These are phyloP conservation scores for Apodospora peruviana DNA, from an alignment of 495 filamentous ascomycete genomes.

Conservation along the genomic window DNA sequence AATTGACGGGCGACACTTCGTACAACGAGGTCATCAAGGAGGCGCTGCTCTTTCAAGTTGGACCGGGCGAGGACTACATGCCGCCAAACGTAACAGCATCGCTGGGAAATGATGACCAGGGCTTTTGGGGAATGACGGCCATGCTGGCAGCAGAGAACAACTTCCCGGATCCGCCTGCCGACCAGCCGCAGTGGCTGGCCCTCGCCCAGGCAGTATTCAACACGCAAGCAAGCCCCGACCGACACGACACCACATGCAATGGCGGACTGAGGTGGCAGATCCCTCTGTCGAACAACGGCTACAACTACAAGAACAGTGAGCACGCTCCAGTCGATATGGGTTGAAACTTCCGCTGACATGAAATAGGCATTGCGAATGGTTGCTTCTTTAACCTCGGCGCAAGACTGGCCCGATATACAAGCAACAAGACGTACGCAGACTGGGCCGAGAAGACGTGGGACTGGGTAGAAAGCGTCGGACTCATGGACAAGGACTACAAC, in stretches of 20 bases:
- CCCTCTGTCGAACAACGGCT: constrained; percentile 68
- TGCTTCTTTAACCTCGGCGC: constrained; percentile 83
- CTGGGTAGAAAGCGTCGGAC: constrained; percentile 59
- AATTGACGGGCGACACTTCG: constrained; percentile 62
- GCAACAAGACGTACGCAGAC: constrained; percentile 70
- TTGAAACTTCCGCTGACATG: constrained; percentile 8
- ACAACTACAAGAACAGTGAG: constrained; percentile 81
- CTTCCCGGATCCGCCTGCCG: constrained; percentile 55
- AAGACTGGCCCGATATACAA: constrained; percentile 70
- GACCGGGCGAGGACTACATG: constrained; percentile 61
- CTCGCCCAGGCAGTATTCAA: constrained; percentile 79
- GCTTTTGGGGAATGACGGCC: constrained; percentile 68
- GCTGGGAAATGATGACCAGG: constrained; percentile 81
- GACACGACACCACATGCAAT: constrained; percentile 61
- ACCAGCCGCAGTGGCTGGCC: constrained; percentile 62
- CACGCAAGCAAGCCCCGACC: constrained; percentile 48
- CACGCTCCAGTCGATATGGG: not conserved
- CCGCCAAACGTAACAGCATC: constrained; percentile 67
- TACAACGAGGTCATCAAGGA: constrained; percentile 60
- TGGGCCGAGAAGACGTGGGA: constrained; percentile 70
- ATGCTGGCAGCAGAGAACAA: constrained; percentile 70
- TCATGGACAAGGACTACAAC: constrained; percentile 58
- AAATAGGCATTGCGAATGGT: constrained; percentile 63
- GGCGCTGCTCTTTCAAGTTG: constrained; percentile 66
- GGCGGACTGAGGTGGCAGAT: constrained; percentile 85